phyloP scores from a whole-genome alignment of 371 early-diverging fungal genomes.

The Syncephalastrum monosporum region DNA sequence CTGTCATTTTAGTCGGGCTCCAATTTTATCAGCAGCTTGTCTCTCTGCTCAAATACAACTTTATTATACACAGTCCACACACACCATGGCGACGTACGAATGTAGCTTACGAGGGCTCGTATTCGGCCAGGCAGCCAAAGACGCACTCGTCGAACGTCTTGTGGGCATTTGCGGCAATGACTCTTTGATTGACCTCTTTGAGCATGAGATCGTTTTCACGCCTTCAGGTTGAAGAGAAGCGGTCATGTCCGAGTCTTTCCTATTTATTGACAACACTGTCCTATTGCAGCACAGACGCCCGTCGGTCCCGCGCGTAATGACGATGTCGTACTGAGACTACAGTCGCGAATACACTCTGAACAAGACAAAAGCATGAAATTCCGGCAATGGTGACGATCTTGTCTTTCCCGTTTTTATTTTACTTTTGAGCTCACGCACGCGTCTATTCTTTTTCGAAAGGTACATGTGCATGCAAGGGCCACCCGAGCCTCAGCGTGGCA shows the following conservation, averaged over 20 bases:
- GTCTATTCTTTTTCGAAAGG: slow-evolving; percentile 12
- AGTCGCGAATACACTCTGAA: slow-evolving; percentile 38
- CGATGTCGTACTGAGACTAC: slow-evolving; percentile 46
- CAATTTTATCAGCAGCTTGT: too few species aligned
- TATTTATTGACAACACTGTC: neutral
- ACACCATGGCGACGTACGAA: slow-evolving; percentile 42
- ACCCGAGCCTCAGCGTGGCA: slow-evolving; percentile 47
- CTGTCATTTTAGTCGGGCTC: too few species aligned
- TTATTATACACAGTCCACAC: neutral
- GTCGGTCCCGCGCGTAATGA: slow-evolving; percentile 51
- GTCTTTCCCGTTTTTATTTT: neutral
- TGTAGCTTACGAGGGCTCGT: slow-evolving; percentile 49
- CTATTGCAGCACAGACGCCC: slow-evolving; percentile 43
- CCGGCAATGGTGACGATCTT: slow-evolving; percentile 37
- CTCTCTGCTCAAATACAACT: too few species aligned
- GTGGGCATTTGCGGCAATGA: slow-evolving; percentile 48
- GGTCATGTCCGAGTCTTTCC: neutral
- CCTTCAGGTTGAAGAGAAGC: slow-evolving; percentile 35
- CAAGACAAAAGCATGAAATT: slow-evolving; percentile 40
- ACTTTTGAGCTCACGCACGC: neutral
- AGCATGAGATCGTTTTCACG: slow-evolving; percentile 48
- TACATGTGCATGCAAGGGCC: slow-evolving; percentile 47
- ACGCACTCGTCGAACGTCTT: slow-evolving; percentile 35
- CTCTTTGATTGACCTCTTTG: slow-evolving; percentile 35
- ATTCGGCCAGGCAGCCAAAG: slow-evolving; percentile 33